A percentile compares a stretch with the other conserved stretches of the same genome.
Evolutionary conservation across 768 basidiomycete genomes (phyloP).

Genomic region (Clitopilus passeckerianus): DNA sequence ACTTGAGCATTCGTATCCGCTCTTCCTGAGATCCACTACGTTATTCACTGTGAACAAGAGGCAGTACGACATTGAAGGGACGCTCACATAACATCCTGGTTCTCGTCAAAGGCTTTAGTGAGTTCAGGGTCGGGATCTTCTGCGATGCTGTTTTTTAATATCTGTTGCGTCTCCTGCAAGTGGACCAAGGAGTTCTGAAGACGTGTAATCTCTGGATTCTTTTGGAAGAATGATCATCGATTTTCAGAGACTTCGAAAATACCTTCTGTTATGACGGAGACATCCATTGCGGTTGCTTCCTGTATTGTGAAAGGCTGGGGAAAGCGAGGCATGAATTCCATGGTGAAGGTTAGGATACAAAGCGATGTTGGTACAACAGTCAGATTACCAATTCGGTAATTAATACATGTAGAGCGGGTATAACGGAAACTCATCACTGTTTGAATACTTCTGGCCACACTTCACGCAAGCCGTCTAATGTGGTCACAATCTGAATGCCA

Average conservation of each 20-base stretch:
- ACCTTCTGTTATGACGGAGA: constrained; percentile 72
- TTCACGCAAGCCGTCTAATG: constrained; percentile 60
- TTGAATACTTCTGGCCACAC: constrained; percentile 79
- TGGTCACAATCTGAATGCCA: constrained; percentile 46
- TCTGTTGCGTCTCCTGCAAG: constrained; percentile 56
- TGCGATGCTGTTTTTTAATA: constrained; percentile 43
- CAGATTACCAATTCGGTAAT: constrained; percentile 1
- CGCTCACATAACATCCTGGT: constrained; percentile 64
- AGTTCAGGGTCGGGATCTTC: constrained; percentile 52
- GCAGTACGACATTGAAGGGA: background rate
- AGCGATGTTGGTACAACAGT: background rate
- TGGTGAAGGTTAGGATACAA: constrained; percentile 12
- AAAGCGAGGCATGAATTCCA: constrained; percentile 68
- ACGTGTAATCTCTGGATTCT: constrained; percentile 62
- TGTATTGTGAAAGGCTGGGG: constrained; percentile 70
- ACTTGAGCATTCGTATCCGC: constrained; percentile 61
- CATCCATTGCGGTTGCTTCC: constrained; percentile 62
- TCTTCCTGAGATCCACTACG: constrained; percentile 70
- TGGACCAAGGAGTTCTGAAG: constrained; percentile 67
- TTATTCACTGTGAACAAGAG: constrained; percentile 19
- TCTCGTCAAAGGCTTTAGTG: constrained; percentile 60
- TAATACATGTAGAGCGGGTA: background rate
- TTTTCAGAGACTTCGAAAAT: constrained; percentile 4
- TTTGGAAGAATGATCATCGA: background rate
- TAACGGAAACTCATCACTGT: constrained; percentile 4